These are phyloP conservation scores for Pinus tabuliformis DNA, from an alignment of 75 land plant species.

Conservation along the genomic window DNA sequence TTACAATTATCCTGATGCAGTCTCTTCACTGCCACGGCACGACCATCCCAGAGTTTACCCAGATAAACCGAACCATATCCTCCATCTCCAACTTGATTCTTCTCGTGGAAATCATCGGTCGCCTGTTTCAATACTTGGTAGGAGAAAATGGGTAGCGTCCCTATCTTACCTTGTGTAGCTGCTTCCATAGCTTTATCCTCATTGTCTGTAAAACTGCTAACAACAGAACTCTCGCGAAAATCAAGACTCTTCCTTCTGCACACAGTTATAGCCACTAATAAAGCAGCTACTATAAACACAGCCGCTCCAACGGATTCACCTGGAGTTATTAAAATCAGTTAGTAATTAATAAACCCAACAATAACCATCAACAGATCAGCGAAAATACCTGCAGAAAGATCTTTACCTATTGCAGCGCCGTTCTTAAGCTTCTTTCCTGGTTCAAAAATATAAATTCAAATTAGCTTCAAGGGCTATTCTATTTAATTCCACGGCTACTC, in stretches of 20 bases:
- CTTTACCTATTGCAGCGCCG: background rate
- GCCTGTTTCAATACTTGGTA: background rate
- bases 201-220: background rate
- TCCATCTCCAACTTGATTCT: constrained; percentile 12
- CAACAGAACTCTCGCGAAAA: background rate
- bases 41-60: too few relatives aligned
- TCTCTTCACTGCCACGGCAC: too few relatives aligned
- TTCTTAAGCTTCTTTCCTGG: too few relatives aligned
- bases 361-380: too few relatives aligned
- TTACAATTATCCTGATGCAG: background rate
- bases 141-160: background rate
- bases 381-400: background rate
- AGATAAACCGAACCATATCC: constrained; percentile 22
- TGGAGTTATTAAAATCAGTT: too few relatives aligned
- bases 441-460: background rate
- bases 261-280: background rate
- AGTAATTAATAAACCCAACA: too few relatives aligned
- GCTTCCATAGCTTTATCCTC: background rate
- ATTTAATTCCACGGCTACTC: background rate
- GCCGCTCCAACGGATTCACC: background rate
- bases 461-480: background rate
- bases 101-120: constrained; percentile 9
- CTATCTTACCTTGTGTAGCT: background rate
- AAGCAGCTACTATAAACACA: background rate
- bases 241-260: background rate